Base-by-base conservation (phyloP, 2,329 filamentous ascomycete species). In the Verticillium albo-atrum region DNA sequence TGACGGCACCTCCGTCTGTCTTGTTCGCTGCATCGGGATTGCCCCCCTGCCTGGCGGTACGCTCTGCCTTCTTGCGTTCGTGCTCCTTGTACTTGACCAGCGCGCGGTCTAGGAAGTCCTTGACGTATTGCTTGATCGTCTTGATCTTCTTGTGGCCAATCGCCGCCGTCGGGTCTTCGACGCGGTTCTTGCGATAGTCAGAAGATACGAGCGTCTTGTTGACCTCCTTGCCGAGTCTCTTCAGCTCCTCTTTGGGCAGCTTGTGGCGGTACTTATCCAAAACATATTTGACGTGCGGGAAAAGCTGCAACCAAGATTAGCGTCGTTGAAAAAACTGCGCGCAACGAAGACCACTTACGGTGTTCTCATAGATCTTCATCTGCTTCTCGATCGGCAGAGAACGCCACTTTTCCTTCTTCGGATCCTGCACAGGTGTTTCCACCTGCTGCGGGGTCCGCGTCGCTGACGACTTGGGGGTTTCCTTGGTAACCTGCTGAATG, bases 281-380 rank as follows among this genome's bases (percentile, higher is more conserved):
- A 1, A 97, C 88, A 64, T 92, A 83, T 72, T 92, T 94, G 66
- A 98, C 88, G 59, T 92, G 87, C 6, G 92, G 92, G 69, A 89
- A 91, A 6, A 97, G 81, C 92, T 95, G 65, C 6, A 30, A n/a
- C n/a, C n/a, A n/a, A 53, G 15, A 2, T 27, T 28, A 30, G 27
- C 26, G 28, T 53, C 25, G 6, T 14, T 6, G 50, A 10, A 15
- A 25, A 28, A 26, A 6, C 25, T 6, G 10, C 25, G 5, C 25
- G 3, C 7, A 12, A 14, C 14, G 14, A 32, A 50, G 35, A 37
- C 6, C 28, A 79, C 90, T 73, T 81, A 96, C 92, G 56, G 92
- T 96, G 70, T 93, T 93, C 73, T 97, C 93, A 68, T 97, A 98
- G 2, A 97, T 82, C 77, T 92, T 97, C 84, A 92, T 96, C 75